Conservation (phyloP, 1,139 yeast genomes). For the Protomyces lactucae-debilis region DNA sequence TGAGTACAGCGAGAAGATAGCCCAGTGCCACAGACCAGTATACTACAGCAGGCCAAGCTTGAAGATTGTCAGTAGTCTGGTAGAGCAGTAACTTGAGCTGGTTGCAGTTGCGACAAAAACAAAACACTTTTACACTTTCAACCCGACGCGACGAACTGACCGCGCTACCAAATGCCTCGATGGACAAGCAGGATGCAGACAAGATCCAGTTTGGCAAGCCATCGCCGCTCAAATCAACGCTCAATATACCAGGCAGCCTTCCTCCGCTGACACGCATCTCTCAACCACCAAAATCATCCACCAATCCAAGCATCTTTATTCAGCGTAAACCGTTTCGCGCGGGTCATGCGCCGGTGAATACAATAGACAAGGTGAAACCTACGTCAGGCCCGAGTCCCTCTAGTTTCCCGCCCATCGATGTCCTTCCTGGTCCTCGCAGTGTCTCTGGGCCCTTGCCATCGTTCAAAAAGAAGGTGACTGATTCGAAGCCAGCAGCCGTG, state of each 20-base stretch:
- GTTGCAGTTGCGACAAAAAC: too few species aligned
- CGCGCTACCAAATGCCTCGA: too few species aligned
- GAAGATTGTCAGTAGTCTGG: too few species aligned
- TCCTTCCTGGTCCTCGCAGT: conserved; percentile 5
- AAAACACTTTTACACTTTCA: too few species aligned
- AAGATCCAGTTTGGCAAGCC: conserved; percentile 13
- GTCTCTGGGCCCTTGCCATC: conserved; percentile 18
- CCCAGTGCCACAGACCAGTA: too few species aligned
- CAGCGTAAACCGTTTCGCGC: conserved; percentile 13
- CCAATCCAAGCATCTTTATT: conserved; percentile 8
- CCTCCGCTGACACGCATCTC: background rate
- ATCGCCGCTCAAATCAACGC: conserved; percentile 12
- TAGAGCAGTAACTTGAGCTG: too few species aligned
- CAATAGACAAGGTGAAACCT: background rate
- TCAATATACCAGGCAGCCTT: background rate
- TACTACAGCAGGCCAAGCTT: too few species aligned
- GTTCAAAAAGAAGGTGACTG: conserved; percentile 11
- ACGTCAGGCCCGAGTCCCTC: background rate
- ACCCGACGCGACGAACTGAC: too few species aligned
- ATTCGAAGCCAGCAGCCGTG: background rate
- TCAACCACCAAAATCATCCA: background rate
- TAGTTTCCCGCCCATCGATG: background rate
- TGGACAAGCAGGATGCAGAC: background rate
- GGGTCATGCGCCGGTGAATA: conserved; percentile 11
- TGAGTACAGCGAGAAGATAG: too few species aligned